phyloP scores from a whole-genome alignment of 2,329 filamentous ascomycete species.

The Calonectria pseudoreteaudii region DNA sequence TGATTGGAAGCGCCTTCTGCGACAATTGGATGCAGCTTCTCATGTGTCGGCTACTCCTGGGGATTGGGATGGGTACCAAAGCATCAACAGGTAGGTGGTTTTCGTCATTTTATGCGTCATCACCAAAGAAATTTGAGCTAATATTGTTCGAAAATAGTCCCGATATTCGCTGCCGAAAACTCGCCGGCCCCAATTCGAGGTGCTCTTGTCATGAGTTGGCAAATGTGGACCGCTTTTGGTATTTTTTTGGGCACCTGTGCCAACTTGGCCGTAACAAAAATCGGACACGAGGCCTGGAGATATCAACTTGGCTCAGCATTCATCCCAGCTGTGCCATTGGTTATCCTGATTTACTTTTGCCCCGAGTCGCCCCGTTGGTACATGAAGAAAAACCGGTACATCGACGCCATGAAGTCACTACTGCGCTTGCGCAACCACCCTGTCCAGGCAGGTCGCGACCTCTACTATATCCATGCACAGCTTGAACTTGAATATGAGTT shows the following conservation, averaged over 20 bases:
- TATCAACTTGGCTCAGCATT: conserved; percentile 74
- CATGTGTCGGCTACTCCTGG: conserved; percentile 77
- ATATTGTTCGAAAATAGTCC: conserved; percentile 60
- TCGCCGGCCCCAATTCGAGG: conserved; percentile 77
- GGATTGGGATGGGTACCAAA: conserved; percentile 83
- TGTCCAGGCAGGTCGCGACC: conserved; percentile 69
- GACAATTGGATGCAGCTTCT: conserved; percentile 80
- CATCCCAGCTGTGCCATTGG: conserved; percentile 67
- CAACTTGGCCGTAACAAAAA: conserved; percentile 61
- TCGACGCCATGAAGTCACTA: conserved; percentile 69
- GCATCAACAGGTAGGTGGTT: conserved; percentile 64
- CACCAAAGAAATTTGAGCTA: conserved; percentile 5
- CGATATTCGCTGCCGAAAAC: conserved; percentile 82
- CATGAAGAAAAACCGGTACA: conserved; percentile 74
- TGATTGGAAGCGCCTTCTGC: conserved; percentile 78
- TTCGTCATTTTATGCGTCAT: not conserved
- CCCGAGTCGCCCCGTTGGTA: conserved; percentile 75
- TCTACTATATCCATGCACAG: conserved; percentile 74
- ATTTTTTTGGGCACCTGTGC: conserved; percentile 72
- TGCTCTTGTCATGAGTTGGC: conserved; percentile 85
- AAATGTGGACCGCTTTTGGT: conserved; percentile 75
- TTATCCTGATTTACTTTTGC: conserved; percentile 72
- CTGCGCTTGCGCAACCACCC: conserved; percentile 63
- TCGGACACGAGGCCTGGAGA: conserved; percentile 64
- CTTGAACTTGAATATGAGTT: conserved; percentile 69